phyloP scores from a whole-genome alignment of 78 protist species.

The Dictyostelium capitatum region DNA sequence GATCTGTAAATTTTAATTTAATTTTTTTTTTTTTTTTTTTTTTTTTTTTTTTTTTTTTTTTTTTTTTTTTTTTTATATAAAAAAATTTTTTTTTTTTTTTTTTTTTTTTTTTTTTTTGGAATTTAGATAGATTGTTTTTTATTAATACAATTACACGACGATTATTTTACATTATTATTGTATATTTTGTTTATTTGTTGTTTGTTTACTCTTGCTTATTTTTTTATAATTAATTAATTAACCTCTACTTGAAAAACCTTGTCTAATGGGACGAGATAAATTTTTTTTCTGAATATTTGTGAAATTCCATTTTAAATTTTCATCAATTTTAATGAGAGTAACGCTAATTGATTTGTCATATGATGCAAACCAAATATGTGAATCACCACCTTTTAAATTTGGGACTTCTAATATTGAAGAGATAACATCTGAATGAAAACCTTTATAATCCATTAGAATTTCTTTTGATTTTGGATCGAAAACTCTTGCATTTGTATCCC shows the following conservation, averaged over 20 bases:
- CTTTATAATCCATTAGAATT: constrained; percentile 10
- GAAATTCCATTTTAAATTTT: constrained; percentile 9
- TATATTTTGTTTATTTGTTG: neutral
- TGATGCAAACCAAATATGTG: constrained; percentile 57
- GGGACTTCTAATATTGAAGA: constrained; percentile 70
- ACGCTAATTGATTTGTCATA: constrained; percentile 47
- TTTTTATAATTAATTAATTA: neutral
- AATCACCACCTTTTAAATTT: constrained; percentile 55
- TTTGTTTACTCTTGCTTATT: no score
- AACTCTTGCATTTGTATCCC: constrained; percentile 61
- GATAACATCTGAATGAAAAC: constrained; percentile 54
- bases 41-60: no score
- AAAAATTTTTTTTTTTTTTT: no score
- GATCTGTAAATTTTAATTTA: no score
- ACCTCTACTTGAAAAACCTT: constrained; percentile 64
- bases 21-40: no score
- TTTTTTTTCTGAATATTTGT: constrained; percentile 19
- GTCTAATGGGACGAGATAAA: neutral
- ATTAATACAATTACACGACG: no score
- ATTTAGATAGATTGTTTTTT: no score
- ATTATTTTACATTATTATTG: neutral
- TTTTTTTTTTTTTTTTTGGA: no score
- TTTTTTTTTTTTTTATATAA: no score
- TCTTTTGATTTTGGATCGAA: constrained; percentile 68
- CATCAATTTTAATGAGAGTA: neutral